Evolutionary conservation across 164 flowering plant species (phyloP).

Genomic region (Vitis riparia): DNA sequence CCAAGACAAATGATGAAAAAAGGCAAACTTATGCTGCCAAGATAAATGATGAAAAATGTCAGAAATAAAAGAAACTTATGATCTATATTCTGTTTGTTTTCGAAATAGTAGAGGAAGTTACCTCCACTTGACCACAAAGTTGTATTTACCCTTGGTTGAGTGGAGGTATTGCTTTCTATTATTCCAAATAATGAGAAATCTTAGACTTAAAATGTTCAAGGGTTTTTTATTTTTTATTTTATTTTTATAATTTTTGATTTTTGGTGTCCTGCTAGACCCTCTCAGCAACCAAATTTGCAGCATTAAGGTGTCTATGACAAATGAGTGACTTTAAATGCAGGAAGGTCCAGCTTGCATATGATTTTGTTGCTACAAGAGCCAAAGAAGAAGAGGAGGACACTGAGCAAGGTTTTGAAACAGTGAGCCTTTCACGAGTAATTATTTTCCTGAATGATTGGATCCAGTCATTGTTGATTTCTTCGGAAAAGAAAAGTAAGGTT

Average conservation of each 20-base stretch:
- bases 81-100: too few relatives aligned
- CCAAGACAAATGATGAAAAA: too few relatives aligned
- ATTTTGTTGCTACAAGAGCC: conserved; percentile 39
- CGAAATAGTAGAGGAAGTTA: too few relatives aligned
- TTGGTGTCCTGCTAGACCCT: neutral
- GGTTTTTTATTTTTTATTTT: too few relatives aligned
- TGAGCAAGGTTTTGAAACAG: conserved; percentile 30
- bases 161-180: too few relatives aligned
- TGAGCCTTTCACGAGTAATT: conserved; percentile 54
- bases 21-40: too few relatives aligned
- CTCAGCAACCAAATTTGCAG: neutral
- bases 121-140: too few relatives aligned
- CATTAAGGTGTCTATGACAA: neutral
- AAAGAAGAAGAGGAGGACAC: conserved; percentile 16
- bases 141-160: too few relatives aligned
- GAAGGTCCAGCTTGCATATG: conserved; percentile 63
- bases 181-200: too few relatives aligned
- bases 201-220: too few relatives aligned
- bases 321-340: conserved; percentile 42
- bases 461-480: conserved; percentile 60
- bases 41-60: too few relatives aligned
- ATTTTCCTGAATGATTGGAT: conserved; percentile 71
- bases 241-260: neutral
- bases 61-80: too few relatives aligned
- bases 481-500: conserved; percentile 32